These are phyloP conservation scores for Wickerhamomyces hampshirensis DNA, from an alignment of 805 yeast genomes.

Conservation along the genomic window DNA sequence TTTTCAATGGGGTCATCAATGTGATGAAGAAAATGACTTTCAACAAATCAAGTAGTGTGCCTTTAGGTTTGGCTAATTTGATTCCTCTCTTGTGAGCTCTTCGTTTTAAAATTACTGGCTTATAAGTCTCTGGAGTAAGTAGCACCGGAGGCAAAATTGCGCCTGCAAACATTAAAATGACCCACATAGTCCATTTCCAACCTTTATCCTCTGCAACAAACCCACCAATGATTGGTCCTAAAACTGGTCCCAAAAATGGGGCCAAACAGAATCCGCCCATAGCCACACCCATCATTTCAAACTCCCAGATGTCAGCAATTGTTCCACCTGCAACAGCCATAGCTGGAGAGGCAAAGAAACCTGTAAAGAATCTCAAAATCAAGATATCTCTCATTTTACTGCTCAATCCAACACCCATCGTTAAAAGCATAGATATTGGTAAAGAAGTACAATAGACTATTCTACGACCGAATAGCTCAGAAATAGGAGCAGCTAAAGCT, in stretches of 20 bases:
- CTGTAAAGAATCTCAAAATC: constrained; percentile 69
- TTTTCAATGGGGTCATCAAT: constrained; percentile 57
- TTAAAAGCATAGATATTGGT: constrained; percentile 65
- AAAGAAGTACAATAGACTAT: constrained; percentile 53
- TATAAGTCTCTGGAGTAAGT: constrained; percentile 63
- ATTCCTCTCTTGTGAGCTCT: constrained; percentile 61
- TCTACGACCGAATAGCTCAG: constrained; percentile 66
- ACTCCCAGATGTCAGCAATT: constrained; percentile 69
- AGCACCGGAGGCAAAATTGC: constrained; percentile 42
- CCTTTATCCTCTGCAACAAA: constrained; percentile 58
- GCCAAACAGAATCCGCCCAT: constrained; percentile 75
- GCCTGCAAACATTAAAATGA: constrained; percentile 63
- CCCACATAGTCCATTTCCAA: constrained; percentile 73
- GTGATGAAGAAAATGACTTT: constrained; percentile 45
- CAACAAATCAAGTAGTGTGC: constrained; percentile 33
- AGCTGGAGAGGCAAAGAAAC: constrained; percentile 76
- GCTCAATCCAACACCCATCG: constrained; percentile 69
- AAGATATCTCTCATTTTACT: constrained; percentile 55
- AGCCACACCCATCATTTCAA: constrained; percentile 63
- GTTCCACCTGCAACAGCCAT: constrained; percentile 85
- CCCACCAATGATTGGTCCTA: constrained; percentile 73
- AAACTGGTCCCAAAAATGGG: constrained; percentile 76
- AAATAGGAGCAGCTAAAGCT: constrained; percentile 64
- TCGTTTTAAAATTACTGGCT: constrained; percentile 53
- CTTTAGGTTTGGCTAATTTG: constrained; percentile 35